Base-by-base conservation (phyloP, 1,139 yeast genomes). In the Casaregolazyma suthepensis region DNA sequence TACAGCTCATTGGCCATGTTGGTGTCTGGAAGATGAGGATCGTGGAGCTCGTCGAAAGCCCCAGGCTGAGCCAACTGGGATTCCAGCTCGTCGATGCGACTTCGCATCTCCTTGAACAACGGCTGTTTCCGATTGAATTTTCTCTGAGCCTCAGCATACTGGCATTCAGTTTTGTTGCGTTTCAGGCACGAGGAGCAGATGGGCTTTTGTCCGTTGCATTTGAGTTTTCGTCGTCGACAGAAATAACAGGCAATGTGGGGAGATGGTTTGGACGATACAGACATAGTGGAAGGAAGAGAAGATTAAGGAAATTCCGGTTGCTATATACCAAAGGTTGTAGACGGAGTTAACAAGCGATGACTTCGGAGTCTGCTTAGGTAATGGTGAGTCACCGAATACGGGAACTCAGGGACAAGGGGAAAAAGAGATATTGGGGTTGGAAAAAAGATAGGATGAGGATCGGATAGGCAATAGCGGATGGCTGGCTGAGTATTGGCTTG, bases 211-310 rank as follows among this genome's bases (percentile, higher is more conserved):
- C 46, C 53, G 22, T 46, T 45, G 26, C 53, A 51, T 22, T 51
- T 51, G 23, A 51, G 48, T 22, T 46, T 42, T 12, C 53, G 50
- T 44, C 31, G 35, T n/a, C 53, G 31, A 35, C 53, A 51, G 26
- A 48, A 20, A 13, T 23, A 23, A 38, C 53, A 51, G 7, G 48
- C 48, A 15, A 45, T 45, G 18, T 45, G 48, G 15, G 42, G 40
- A 23, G 48, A 1, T 6, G 42, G 40, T 15, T 35, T 35, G 4
- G 40, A 13, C 12, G 31, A 26, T 5, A 7, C 12, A 12, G 10
- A 7, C 31, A 26, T 26, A 9, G 6, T 26, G 12, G n/a, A 26
- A 3, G 31, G 12, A 26, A 26, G 31, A 5, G 10, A 26, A 5
- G 12, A 22, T 22, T 22, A 5, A 6, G 26, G 6, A 22, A 22